Conservation (phyloP, 345 rosid genomes). For the Orychophragmus violaceus region DNA sequence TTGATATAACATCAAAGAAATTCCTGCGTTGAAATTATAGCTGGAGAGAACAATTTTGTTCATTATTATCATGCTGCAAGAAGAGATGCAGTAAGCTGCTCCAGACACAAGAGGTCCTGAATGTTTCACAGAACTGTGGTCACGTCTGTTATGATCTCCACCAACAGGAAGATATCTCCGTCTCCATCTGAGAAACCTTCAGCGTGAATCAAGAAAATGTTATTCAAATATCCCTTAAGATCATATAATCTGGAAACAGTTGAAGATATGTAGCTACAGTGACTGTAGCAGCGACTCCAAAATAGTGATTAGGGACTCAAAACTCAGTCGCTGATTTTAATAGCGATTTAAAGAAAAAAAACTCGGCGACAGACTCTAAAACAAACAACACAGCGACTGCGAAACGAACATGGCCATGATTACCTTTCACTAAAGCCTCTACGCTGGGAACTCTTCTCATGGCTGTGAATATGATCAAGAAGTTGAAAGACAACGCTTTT, state of each 20-base stretch:
- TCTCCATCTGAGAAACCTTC: conserved; percentile 59
- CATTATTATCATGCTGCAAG: conserved; percentile 86
- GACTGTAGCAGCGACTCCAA: too few species aligned
- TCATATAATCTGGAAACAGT: neutral
- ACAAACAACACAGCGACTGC: too few species aligned
- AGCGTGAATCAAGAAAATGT: neutral
- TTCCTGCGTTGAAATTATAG: conserved; percentile 70
- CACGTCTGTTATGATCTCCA: conserved; percentile 43
- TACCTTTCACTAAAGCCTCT: conserved; percentile 61
- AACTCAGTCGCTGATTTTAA: too few species aligned
- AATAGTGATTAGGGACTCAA: too few species aligned
- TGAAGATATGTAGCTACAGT: too few species aligned
- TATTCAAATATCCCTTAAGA: neutral
- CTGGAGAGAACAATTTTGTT: conserved; percentile 77
- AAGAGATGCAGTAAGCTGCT: conserved; percentile 82
- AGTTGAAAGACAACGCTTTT: conserved; percentile 31
- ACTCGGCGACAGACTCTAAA: too few species aligned
- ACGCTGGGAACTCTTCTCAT: conserved; percentile 38
- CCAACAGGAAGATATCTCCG: conserved; percentile 25
- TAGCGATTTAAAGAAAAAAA: too few species aligned
- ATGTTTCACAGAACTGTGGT: conserved; percentile 38
- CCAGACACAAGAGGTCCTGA: conserved; percentile 79
- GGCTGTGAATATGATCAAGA: conserved; percentile 32
- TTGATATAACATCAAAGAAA: conserved; percentile 87
- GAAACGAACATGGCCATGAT: too few species aligned